Evolutionary conservation across 2,329 filamentous ascomycete genomes (phyloP).

Genomic region (Scedosporium apiospermum): DNA sequence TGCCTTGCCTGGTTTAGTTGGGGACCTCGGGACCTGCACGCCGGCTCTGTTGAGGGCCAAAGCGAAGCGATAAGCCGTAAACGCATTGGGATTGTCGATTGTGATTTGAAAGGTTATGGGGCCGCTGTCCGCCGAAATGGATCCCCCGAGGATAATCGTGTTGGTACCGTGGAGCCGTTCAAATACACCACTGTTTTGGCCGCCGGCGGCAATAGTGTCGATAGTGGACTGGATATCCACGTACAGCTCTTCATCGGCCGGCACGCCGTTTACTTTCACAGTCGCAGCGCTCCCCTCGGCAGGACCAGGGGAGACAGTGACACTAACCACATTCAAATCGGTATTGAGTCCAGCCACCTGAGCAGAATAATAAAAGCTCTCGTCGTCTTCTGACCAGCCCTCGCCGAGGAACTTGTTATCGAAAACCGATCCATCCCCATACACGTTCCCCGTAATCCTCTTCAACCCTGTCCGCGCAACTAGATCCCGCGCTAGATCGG

Average conservation of each 20-base stretch:
- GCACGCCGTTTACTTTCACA: not conserved
- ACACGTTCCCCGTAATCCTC: conserved; percentile 6
- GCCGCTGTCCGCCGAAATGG: not conserved
- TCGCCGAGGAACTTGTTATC: conserved; percentile 4
- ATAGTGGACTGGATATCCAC: conserved; percentile 2
- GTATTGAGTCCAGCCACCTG: conserved; percentile 8
- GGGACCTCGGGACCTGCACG: not conserved
- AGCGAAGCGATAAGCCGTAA: conserved; percentile 7
- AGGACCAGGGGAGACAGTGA: conserved; percentile 4
- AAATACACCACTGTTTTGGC: not conserved
- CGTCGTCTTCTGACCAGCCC: conserved; percentile 3
- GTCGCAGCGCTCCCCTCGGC: not conserved
- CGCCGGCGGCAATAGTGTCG: not conserved
- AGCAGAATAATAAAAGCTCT: conserved; percentile 5
- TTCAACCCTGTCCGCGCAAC: conserved; percentile 5
- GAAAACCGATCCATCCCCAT: conserved; percentile 7
- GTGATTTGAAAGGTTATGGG: not conserved
- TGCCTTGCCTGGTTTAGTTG: not conserved
- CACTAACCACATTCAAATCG: conserved; percentile 6
- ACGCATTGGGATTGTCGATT: conserved; percentile 6
- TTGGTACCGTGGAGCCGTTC: not conserved
- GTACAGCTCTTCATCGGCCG: conserved; percentile 2
- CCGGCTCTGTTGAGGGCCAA: conserved; percentile 4
- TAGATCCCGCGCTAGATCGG: not conserved
- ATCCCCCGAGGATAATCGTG: conserved; percentile 1